Base-by-base conservation (phyloP, 257 asterid genomes). In the Lithospermum erythrorhizon region DNA sequence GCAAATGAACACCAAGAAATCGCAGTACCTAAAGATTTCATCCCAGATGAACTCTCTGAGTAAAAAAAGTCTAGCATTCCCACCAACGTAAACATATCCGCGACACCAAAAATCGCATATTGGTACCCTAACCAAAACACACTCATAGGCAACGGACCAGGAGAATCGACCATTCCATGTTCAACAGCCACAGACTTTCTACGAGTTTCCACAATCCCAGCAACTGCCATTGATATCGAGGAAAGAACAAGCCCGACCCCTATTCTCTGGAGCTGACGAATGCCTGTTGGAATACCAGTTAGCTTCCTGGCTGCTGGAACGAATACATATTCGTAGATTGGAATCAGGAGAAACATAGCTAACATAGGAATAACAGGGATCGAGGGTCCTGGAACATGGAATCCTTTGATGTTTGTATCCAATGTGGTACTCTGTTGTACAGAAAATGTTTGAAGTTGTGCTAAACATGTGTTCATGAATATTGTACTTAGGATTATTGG, bases 401-500 rank as follows among this genome's bases (percentile, higher is more conserved):
- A 83, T 18, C 59, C 65, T 73, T 82, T 69, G 21, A 88, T 59
- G n/a, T 58, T 80, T 77, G 85, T 76, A 75, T 85, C 74, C 79
- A 78, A 72, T 49, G 94, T 88, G 18, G 63, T 76, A 78, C 90
- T 77, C 67, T 88, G 96, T 67, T 88, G 93, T 73, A 88, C 72
- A 55, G 87, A 63, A 58, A 88, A 85, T 16, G 95, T 88, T 58
- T 81, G 96, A 45, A 81, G 90, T 64, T 88, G 96, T 55, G 96
- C 93, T 60, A 88, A 60, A 64, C 94, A 83, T 0, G 95, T 85
- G 80, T 88, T 88, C 95, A 83, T 81, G 82, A 88, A 83, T 29
- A 83, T 70, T 0, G 90, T 85, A 72, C 87, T 88, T 49, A 81
- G 54, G 32, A 88, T 76, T 58, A 88, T 73, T 9, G 95, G 96